phyloP scores from a whole-genome alignment of 1,284 basidiomycete genomes.

The Heliocybe sulcata region DNA sequence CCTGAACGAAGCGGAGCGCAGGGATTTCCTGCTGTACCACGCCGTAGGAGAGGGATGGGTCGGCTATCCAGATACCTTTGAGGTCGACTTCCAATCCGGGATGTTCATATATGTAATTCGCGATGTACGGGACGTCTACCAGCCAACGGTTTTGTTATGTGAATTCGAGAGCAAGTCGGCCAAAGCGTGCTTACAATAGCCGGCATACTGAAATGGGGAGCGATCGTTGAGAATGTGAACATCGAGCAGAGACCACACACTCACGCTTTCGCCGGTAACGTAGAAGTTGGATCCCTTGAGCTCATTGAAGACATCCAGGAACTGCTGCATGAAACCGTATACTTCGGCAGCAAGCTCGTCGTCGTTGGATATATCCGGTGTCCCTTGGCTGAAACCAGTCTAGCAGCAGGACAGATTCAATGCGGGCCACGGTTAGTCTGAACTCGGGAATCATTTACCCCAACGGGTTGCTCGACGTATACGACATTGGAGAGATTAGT shows the following conservation, averaged over 20 bases:
- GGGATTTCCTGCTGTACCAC: slow-evolving; percentile 31
- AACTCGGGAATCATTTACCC: slow-evolving; percentile 25
- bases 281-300: slow-evolving; percentile 30
- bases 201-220: slow-evolving; percentile 22
- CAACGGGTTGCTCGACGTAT: slow-evolving; percentile 45
- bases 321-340: slow-evolving; percentile 29
- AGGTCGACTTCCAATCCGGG: slow-evolving; percentile 26
- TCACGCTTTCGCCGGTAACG: slow-evolving; percentile 29
- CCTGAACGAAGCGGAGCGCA: slow-evolving; percentile 27
- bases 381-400: slow-evolving; percentile 30
- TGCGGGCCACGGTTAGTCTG: not conserved
- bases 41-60: slow-evolving; percentile 27
- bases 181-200: slow-evolving; percentile 29
- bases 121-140: slow-evolving; percentile 31
- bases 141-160: not conserved
- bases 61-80: slow-evolving; percentile 31
- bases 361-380: slow-evolving; percentile 26
- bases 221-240: too few relatives aligned
- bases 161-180: slow-evolving; percentile 10
- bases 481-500: slow-evolving; percentile 36
- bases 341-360: slow-evolving; percentile 30
- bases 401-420: slow-evolving; percentile 3
- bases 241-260: too few relatives aligned
- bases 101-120: slow-evolving; percentile 31
- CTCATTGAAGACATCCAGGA: slow-evolving; percentile 29